Evolutionary conservation across 441 rosid species (phyloP), one percentile per base, ranked within the genome.

Genomic region (Aquilaria agallochum): DNA sequence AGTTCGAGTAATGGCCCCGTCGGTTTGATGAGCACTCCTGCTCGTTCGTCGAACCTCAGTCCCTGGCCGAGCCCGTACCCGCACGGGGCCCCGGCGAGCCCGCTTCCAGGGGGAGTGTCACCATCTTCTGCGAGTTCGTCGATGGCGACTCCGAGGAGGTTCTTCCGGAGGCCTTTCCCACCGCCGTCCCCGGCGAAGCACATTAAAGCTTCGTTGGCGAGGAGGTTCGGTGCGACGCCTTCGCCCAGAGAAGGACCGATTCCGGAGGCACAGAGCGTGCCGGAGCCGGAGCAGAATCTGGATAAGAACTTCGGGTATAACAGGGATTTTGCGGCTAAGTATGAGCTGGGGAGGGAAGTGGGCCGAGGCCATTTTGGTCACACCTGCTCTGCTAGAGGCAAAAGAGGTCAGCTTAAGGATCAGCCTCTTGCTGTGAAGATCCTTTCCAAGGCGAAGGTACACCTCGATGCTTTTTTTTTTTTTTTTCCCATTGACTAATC

Each of bases 301-400:
- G 98, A 92, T 66, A 92, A 92, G 84, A 90, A 80, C 74, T 93
- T 93, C 62, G 98, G 97, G 0, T 93, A 83, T 60, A 69, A 76
- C 5, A 93, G 79, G 88, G 85, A 90, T 60, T 93, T 93, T 56
- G 92, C 95, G 8, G 96, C 91, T 1, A 86, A 83, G 72, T 93
- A 85, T 55, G 98, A 93, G 75, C 79, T 93, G 48, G 98, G 98
- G 56, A 83, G 87, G 69, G 98, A 90, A 70, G 83, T 93, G 1
- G 97, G 98, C 66, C 76, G 97, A 77, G 98, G 98, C 68, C 98
- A 93, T 83, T 90, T 93, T 60, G 98, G 97, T 64, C 92, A 90
- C 63, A 88, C 98, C 51, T 93, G 98, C 83, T 82, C 91, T 10
- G 98, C 88, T 4, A 79, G 82, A 73, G 94, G 76, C 5, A 88